Percentiles rank a stretch among this genome's conserved stretches.
These are phyloP conservation scores for Talaromyces sp. DNA, from an alignment of 2,329 filamentous ascomycete species.

Conservation along the genomic window DNA sequence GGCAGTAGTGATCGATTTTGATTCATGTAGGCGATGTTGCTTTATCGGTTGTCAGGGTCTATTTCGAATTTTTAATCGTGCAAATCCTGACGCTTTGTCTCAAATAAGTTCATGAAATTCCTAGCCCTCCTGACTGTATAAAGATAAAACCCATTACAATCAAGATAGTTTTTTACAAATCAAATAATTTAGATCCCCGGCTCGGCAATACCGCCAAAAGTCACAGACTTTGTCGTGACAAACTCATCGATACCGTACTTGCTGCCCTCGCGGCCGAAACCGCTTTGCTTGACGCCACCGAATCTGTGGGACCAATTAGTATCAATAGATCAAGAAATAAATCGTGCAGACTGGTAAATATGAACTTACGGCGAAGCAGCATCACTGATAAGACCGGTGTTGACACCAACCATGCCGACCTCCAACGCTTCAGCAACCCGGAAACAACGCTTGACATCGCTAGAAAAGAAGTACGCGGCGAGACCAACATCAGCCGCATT, in stretches of 20 bases:
- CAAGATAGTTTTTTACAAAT: neutral
- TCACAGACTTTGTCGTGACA: conserved; percentile 64
- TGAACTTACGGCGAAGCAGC: conserved; percentile 42
- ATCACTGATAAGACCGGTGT: conserved; percentile 61
- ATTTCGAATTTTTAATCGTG: no score
- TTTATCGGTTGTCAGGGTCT: no score
- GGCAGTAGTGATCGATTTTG: no score
- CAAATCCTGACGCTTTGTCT: no score
- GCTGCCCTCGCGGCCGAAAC: conserved; percentile 73
- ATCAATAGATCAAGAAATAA: neutral
- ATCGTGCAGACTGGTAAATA: neutral
- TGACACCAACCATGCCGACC: conserved; percentile 55
- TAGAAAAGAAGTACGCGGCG: conserved; percentile 87
- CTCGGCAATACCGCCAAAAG: conserved; percentile 57
- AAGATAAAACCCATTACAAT: neutral
- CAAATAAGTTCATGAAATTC: neutral
- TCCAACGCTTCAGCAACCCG: conserved; percentile 54
- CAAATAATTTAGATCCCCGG: conserved; percentile 20
- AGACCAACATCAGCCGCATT: conserved; percentile 81
- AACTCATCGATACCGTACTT: conserved; percentile 74
- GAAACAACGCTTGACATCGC: conserved; percentile 53
- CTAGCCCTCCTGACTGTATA: neutral
- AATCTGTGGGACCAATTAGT: conserved; percentile 44
- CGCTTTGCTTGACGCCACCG: conserved; percentile 76
- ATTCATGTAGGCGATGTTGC: no score